Conservation (phyloP, 2,329 filamentous ascomycete genomes). For the Talaromyces sp. region DNA sequence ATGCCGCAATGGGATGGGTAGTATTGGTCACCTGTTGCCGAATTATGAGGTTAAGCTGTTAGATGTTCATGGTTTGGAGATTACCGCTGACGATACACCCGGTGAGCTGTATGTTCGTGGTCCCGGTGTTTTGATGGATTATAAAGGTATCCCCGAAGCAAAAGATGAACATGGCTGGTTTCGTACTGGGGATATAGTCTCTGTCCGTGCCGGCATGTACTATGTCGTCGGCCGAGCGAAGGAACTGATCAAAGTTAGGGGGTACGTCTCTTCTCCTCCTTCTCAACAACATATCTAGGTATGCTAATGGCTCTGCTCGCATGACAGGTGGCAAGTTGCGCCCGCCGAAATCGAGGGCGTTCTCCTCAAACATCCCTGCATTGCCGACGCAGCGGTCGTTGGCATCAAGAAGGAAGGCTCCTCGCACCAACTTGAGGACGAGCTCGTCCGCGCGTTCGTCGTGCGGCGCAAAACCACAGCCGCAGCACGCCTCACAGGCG, state of each 20-base stretch:
- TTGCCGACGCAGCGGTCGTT: conserved; percentile 47
- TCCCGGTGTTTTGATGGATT: conserved; percentile 34
- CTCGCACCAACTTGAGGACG: conserved; percentile 23
- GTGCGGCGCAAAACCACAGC: conserved; percentile 29
- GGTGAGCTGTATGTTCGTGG: conserved; percentile 45
- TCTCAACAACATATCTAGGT: background rate
- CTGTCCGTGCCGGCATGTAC: conserved; percentile 34
- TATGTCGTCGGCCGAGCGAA: conserved; percentile 43
- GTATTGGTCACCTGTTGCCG: conserved; percentile 46
- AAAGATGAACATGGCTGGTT: conserved; percentile 42
- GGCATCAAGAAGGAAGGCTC: conserved; percentile 35
- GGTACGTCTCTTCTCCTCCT: conserved; percentile 24
- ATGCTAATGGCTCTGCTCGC: background rate
- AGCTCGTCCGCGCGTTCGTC: conserved; percentile 47
- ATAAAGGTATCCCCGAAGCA: conserved; percentile 35
- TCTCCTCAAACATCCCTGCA: conserved; percentile 43
- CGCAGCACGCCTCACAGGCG: conserved; percentile 30
- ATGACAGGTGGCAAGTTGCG: conserved; percentile 45
- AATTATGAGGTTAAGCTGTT: conserved; percentile 40
- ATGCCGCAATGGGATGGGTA: conserved; percentile 43
- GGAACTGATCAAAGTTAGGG: conserved; percentile 47
- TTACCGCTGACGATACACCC: conserved; percentile 28
- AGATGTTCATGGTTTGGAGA: conserved; percentile 30
- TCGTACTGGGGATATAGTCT: conserved; percentile 43
- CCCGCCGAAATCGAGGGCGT: conserved; percentile 49